Base-by-base conservation (phyloP, 805 yeast genomes). In the Yarrowia osloensis region DNA sequence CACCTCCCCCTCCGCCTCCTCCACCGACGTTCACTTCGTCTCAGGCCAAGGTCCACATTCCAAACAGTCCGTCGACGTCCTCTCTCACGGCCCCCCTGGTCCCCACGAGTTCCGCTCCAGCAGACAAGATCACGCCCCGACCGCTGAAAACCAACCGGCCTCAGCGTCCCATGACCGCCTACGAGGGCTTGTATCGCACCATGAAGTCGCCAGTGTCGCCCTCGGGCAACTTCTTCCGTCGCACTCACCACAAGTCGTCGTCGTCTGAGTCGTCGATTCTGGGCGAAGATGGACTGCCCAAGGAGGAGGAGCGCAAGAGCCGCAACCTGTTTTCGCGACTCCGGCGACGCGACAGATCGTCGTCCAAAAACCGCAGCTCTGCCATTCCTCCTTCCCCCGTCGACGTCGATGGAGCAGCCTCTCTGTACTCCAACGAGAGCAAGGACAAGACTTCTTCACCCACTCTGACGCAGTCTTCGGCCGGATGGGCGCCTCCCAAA, bases 191-290 rank as follows among this genome's bases (percentile, higher is more conserved):
- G 13, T 61, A 61, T 35, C n/a, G 65, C 35, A 63, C 77, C 17
- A 77, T 82, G 3, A 80, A 81, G 1, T 76, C 78, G 0, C 75
- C 80, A 0, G 75, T 78, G 11, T 72, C 77, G 1, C 78, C 73
- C 0, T 66, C 71, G 2, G 72, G 78, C 42, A 83, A 83, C 29
- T 81, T 88, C 65, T 88, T 88, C 77, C 80, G 89, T 70, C 83
- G 87, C 69, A 91, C 87, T 71, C 81, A 84, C 57, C 82, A 89
- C 67, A 82, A 88, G n/a, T 84, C 82, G 59, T 86, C 90, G 0
- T 83, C 88, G 0, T 88, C 85, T 67, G 80, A 86, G 0, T 81
- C 86, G 0, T 67, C 80, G 1, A 24, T 31, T 65, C 19, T 55
- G n/a, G 37, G 61, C 31, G 54, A 61, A 47, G 54, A 31, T 47